Evolutionary conservation across 805 yeast genomes (phyloP), one percentile per base, ranked within the genome.

Genomic region (Sugiyamaella americana): DNA sequence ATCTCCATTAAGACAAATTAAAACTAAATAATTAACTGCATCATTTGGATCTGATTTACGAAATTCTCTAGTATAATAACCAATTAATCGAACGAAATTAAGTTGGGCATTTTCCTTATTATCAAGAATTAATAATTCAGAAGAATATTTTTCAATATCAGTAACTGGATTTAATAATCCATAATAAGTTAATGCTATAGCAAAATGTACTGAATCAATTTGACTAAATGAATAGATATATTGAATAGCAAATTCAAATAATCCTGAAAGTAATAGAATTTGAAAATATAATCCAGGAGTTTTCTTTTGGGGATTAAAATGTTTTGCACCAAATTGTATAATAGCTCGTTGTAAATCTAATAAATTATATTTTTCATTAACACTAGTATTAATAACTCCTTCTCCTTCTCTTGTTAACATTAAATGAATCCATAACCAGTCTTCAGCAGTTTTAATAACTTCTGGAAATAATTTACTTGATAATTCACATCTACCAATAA

Each of bases 381-480:
- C 68, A 4, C 48, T 36, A 4, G 51, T 77, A 26, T 26, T 26
- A 13, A 6, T 18, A 5, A 35, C 6, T 23, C 69, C 72, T 16
- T 65, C 72, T 16, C 65, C 66, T 57, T 86, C 91, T 47, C 80
- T 77, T 13, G 85, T 78, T 23, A 91, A 72, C 65, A 80, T 74
- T 47, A 93, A 73, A 65, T 93, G 97, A 61, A 85, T 78, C 98
- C 98, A 91, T 42, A 91, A 64, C 98, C 98, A 91, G 67, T 91
- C 98, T 64, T 91, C 98, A 41, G 89, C 78, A 49, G 94, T 85
- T 32, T 80, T 66, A 34, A 84, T 76, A 24, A 91, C 80, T 63
- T 32, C 94, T 79, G 56, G 89, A 68, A 52, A 76, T 69, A 64
- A 80, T 79, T 64, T 81, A 73, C 41, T 84, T 70, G 59, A 83